A percentile compares a stretch with the other conserved stretches of the same genome.
Conservation (phyloP, 1,139 yeast genomes). For the Arxiozyma bovina region DNA sequence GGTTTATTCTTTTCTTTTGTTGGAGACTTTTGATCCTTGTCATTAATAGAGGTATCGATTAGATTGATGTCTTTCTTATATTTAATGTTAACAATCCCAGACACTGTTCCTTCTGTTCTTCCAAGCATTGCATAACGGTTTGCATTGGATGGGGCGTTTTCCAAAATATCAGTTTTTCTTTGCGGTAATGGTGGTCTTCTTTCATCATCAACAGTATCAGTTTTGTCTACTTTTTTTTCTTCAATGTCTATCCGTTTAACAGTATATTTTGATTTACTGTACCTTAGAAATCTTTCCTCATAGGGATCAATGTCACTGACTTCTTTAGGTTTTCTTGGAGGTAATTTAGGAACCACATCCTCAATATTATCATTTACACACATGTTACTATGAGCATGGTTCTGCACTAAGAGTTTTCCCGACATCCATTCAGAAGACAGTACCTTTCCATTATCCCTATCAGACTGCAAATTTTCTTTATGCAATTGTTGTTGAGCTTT, state of each 20-base stretch:
- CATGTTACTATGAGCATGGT: no score
- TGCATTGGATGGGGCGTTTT: not conserved
- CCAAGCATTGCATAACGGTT: not conserved
- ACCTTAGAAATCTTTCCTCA: conserved; percentile 3
- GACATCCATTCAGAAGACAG: conserved; percentile 18
- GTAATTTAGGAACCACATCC: conserved; percentile 5
- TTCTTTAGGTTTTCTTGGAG: conserved; percentile 1
- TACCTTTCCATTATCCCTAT: not conserved
- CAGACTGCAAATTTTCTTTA: not conserved
- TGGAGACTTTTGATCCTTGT: not conserved
- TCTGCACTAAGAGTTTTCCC: conserved; percentile 2
- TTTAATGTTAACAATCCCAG: not conserved
- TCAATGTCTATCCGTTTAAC: not conserved
- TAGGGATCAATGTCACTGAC: not conserved
- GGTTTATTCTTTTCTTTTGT: not conserved
- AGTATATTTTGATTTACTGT: not conserved
- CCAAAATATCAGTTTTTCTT: not conserved
- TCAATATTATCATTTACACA: not conserved
- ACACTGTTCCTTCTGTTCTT: not conserved
- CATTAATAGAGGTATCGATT: conserved; percentile 1
- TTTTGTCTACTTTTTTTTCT: not conserved
- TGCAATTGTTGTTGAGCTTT: conserved; percentile 8
- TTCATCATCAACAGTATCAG: not conserved
- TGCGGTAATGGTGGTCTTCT: conserved; percentile 4
- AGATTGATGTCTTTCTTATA: not conserved